Base-by-base conservation (phyloP, 2,329 filamentous ascomycete species). In the Xylariaceae sp. region DNA sequence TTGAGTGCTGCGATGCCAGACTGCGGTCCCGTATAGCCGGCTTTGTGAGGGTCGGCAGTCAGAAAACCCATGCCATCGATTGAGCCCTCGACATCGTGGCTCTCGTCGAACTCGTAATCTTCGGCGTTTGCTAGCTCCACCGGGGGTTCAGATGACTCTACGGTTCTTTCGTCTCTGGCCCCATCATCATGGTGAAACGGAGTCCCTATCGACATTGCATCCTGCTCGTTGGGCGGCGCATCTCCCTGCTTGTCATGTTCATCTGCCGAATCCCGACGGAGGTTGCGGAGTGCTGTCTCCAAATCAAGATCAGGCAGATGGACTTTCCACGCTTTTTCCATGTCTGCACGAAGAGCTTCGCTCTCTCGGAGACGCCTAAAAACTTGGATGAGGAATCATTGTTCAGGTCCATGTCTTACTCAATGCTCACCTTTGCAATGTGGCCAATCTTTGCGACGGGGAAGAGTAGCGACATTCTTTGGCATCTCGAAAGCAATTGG, bases 21-120 rank as follows among this genome's bases (percentile, higher is more conserved):
- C 19, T 28, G 34, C 40, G 42, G 36, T 33, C 53, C 53, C 18
- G 48, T 22, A 43, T 55, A 55, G 5, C 53, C 53, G 19, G 48
- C 45, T 31, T 48, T 48, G 31, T 14, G 51, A 34, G 43, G 45
- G 19, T 53, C 38, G 18, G 51, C 49, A 18, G 53, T 36, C 19
- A 55, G 28, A 14, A 45, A 47, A 22, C 49, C 53, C 53, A 55
- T 55, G n/a, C 53, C 53, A 53, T 55, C 53, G n/a, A 39, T 47
- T n/a, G 33, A 36, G 14, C 33, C 33, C 33, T 36, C 33, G 10
- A 36, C 33, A 14, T 36, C 33, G 33, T 10, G 33, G 33, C 10
- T 10, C 14, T 36, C 33, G 33, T 36, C 33, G 14, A 36, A 36
- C 33, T 36, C 33, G 14, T 36, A 14, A 14, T 36, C 33, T 36